Base-by-base conservation (phyloP, 1,284 basidiomycete species). In the Ganoderma lucidum region DNA sequence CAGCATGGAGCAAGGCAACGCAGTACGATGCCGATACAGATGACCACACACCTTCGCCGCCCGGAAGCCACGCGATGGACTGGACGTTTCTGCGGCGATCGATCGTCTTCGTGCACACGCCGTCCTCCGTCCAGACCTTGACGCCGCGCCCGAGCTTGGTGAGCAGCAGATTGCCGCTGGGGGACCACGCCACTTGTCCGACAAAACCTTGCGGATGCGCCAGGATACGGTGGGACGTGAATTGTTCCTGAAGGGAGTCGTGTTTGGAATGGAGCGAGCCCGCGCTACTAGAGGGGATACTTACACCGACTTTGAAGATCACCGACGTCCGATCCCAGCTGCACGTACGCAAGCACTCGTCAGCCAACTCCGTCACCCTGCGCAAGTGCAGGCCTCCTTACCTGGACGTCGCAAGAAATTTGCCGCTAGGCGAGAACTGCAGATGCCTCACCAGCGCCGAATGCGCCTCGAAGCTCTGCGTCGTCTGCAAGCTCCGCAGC, bases 161-260 rank as follows among this genome's bases (percentile, higher is more conserved):
- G 39, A 93, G 80, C 10, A 93, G 80, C 61, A 85, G 78, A 67
- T 83, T 84, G 9, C 93, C 90, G 37, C 83, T 86, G 1, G 91
- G 91, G 39, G 92, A 92, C 93, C 93, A 94, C 39, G 92, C 92
- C 23, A 94, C 92, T 79, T 94, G 93, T 62, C 89, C 87, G 58
- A 93, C 90, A 75, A 94, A 93, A 32, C 92, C 91, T 76, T 88
- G 86, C 30, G 91, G 84, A 76, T 94, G 92, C 3, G 89, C 90
- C 15, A 94, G 85, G 44, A 88, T 85, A 66, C 90, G 87, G 77
- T 93, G 90, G 6, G 85, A 83, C 12, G 82, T 80, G 67, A 91
- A 84, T 37, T 86, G 85, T 70, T 90, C 85, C 88, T 90, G 70
- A 39, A 63, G 53, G 53, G 56, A 41, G 28, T 63, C 56, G 64